These are phyloP conservation scores for Ambrosiella xylebori DNA, from an alignment of 2,329 filamentous ascomycete species.

Conservation along the genomic window DNA sequence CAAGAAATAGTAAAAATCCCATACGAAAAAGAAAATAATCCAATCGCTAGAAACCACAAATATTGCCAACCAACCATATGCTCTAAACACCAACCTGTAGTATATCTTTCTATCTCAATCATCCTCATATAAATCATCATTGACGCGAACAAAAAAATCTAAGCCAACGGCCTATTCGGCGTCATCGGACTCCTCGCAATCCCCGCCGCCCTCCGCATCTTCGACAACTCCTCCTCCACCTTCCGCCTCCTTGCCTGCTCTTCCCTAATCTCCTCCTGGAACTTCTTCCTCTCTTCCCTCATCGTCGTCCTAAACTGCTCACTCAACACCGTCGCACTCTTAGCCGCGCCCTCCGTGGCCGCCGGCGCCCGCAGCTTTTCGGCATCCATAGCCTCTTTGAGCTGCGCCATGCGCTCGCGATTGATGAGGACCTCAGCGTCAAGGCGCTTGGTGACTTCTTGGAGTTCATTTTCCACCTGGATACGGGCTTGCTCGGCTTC, in stretches of 20 bases:
- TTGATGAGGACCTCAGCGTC: constrained; percentile 25
- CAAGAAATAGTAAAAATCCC: neutral
- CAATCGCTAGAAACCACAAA: neutral
- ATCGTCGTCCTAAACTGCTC: constrained; percentile 39
- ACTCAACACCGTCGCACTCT: constrained; percentile 34
- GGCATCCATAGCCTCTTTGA: constrained; percentile 35
- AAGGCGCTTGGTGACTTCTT: constrained; percentile 22
- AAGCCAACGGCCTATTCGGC: constrained; percentile 17
- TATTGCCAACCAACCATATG: neutral
- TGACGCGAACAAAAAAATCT: neutral
- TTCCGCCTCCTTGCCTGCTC: constrained; percentile 31
- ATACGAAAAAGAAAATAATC: neutral
- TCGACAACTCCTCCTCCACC: constrained; percentile 34
- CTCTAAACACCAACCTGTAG: neutral
- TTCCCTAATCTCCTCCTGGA: constrained; percentile 36
- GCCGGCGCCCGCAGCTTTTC: constrained; percentile 27
- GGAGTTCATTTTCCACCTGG: constrained; percentile 24
- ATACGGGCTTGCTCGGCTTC: constrained; percentile 21
- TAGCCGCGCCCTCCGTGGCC: constrained; percentile 20
- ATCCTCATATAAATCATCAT: neutral
- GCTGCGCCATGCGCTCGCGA: constrained; percentile 22
- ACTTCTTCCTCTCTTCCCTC: constrained; percentile 39
- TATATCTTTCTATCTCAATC: neutral
- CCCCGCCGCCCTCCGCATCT: constrained; percentile 23
- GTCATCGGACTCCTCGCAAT: constrained; percentile 25